phyloP scores from a whole-genome alignment of 2,329 filamentous ascomycete species.

The Colletotrichum phormii region DNA sequence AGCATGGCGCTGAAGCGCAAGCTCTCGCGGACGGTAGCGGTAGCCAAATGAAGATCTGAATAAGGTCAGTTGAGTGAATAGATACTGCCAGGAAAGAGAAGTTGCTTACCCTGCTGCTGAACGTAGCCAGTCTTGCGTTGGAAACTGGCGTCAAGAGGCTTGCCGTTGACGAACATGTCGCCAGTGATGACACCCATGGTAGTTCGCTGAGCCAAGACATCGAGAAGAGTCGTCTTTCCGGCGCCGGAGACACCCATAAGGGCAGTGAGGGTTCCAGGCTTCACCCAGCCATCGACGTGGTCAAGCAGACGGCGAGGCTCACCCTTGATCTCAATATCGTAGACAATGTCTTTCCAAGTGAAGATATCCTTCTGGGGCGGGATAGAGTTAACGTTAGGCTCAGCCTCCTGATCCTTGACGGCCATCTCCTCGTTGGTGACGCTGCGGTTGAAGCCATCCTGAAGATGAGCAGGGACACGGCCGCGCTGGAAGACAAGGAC shows the following conservation, averaged over 20 bases:
- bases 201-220: conserved; percentile 60
- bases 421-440: conserved; percentile 46
- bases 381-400: conserved; percentile 45
- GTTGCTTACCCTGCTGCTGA: conserved; percentile 67
- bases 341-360: conserved; percentile 83
- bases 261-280: conserved; percentile 87
- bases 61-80: conserved; percentile 9
- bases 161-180: conserved; percentile 74
- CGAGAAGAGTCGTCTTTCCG: conserved; percentile 57
- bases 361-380: conserved; percentile 70
- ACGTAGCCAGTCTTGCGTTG: conserved; percentile 76
- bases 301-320: conserved; percentile 79
- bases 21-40: conserved; percentile 66
- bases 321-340: conserved; percentile 77
- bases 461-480: conserved; percentile 58
- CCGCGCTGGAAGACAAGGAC: conserved; percentile 75
- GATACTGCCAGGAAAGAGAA: too few species aligned
- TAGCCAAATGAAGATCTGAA: conserved; percentile 66
- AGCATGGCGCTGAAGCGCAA: conserved; percentile 68
- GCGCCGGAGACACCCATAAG: conserved; percentile 73
- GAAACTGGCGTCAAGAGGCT: conserved; percentile 65
- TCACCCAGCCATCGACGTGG: conserved; percentile 88
- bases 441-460: conserved; percentile 43
- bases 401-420: conserved; percentile 59
- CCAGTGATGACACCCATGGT: conserved; percentile 73